A percentile compares a stretch with the other conserved stretches of the same genome.
Evolutionary conservation across 495 filamentous ascomycete species (phyloP).

Genomic region (Penicillium silybi): DNA sequence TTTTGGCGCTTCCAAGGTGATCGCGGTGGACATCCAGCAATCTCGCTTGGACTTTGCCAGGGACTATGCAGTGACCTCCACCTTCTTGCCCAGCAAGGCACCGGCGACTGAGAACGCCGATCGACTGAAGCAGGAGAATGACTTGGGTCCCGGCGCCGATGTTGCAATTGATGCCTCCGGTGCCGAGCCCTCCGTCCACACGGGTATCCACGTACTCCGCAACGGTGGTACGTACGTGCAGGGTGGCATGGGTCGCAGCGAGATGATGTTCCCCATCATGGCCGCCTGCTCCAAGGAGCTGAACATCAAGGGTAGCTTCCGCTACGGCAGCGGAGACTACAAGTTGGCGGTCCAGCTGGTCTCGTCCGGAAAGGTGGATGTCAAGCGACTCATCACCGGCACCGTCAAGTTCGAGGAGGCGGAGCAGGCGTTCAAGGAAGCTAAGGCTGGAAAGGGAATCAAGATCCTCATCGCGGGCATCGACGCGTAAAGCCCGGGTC

Average conservation of each 20-base stretch:
- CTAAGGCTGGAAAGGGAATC: slow-evolving; percentile 46
- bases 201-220: slow-evolving; percentile 48
- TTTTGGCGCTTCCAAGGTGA: slow-evolving; percentile 48
- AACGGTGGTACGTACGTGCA: slow-evolving; percentile 58
- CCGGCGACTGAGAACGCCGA: slow-evolving; percentile 37
- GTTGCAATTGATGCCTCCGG: slow-evolving; percentile 57
- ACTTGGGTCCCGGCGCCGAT: slow-evolving; percentile 48
- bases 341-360: slow-evolving; percentile 51
- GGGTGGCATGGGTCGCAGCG: slow-evolving; percentile 55
- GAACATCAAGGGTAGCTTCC: slow-evolving; percentile 50
- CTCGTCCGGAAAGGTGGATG: slow-evolving; percentile 47
- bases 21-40: slow-evolving; percentile 53
- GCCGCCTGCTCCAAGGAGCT: slow-evolving; percentile 52
- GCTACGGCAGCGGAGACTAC: slow-evolving; percentile 54
- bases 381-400: slow-evolving; percentile 49
- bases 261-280: slow-evolving; percentile 55
- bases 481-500: slow-evolving; percentile 16
- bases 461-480: slow-evolving; percentile 45
- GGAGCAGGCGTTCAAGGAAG: slow-evolving; percentile 46
- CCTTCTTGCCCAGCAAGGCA: slow-evolving; percentile 38
- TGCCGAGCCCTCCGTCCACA: slow-evolving; percentile 50
- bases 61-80: slow-evolving; percentile 41
- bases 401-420: slow-evolving; percentile 52
- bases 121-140: slow-evolving; percentile 40
- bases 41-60: slow-evolving; percentile 51